Evolutionary conservation across 2,329 filamentous ascomycete species (phyloP).

Genomic region (Pyricularia sp.): DNA sequence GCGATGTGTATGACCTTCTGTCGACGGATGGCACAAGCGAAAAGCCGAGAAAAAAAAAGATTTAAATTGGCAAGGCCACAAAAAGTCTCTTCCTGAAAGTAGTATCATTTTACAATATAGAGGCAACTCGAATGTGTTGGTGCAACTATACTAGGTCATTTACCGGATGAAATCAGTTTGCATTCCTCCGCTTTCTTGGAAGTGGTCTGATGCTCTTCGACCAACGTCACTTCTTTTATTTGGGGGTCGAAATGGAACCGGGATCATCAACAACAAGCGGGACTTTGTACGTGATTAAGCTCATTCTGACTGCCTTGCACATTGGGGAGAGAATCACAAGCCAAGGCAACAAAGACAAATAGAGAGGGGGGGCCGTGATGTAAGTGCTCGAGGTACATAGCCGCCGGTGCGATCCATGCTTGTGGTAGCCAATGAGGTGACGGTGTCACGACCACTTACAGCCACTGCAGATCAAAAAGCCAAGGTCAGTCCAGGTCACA

Average conservation of each 20-base stretch:
- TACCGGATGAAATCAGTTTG: background rate
- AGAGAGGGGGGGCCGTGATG: background rate
- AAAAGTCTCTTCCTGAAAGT: background rate
- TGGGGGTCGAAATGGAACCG: background rate
- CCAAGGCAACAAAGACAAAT: background rate
- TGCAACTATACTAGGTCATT: background rate
- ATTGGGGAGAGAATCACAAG: background rate
- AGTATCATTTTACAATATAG: background rate
- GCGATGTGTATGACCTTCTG: background rate
- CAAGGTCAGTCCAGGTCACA: background rate
- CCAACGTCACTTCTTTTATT: background rate
- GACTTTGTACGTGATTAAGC: background rate
- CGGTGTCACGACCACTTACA: background rate
- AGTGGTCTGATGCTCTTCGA: background rate
- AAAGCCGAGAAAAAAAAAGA: background rate
- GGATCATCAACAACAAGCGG: background rate
- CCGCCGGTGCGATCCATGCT: background rate
- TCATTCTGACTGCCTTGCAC: background rate
- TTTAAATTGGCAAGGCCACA: background rate
- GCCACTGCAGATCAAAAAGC: background rate
- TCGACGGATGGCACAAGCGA: background rate
- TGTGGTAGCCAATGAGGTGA: slow-evolving; percentile 3
- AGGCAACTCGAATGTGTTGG: background rate
- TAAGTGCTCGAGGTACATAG: background rate
- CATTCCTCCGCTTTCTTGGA: background rate